Conservation (phyloP, 2,329 filamentous ascomycete genomes). For the Rutstroemia sp. region DNA sequence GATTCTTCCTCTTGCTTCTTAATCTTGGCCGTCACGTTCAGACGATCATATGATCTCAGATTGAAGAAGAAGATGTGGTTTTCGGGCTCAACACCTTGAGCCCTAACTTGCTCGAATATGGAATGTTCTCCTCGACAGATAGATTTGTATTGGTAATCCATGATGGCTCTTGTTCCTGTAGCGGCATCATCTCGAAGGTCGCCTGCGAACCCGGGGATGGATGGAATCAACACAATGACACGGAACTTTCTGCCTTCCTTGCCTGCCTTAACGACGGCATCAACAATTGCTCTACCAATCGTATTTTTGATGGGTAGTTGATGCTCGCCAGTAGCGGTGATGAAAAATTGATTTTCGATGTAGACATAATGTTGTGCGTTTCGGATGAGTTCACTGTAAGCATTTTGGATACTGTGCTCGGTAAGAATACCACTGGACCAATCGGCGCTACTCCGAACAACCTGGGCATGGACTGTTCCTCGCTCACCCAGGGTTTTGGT, state of each 20-base stretch:
- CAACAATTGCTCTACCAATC: constrained; percentile 82
- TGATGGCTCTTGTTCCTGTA: constrained; percentile 82
- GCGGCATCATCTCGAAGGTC: constrained; percentile 80
- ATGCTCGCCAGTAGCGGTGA: constrained; percentile 81
- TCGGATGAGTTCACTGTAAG: constrained; percentile 76
- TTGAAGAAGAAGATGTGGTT: constrained; percentile 93
- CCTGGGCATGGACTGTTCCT: constrained; percentile 72
- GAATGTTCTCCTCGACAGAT: constrained; percentile 88
- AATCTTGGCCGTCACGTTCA: constrained; percentile 73
- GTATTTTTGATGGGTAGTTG: constrained; percentile 82
- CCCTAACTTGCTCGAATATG: constrained; percentile 72
- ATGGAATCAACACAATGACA: constrained; percentile 83
- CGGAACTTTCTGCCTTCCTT: constrained; percentile 83
- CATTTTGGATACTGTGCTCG: constrained; percentile 82
- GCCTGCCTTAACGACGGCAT: constrained; percentile 73
- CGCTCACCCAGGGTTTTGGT: constrained; percentile 54
- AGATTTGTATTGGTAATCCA: constrained; percentile 96
- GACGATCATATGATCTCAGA: constrained; percentile 81
- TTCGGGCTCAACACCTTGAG: constrained; percentile 66
- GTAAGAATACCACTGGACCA: constrained; percentile 88
- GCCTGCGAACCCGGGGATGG: constrained; percentile 89
- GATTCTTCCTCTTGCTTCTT: constrained; percentile 71
- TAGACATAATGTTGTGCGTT: constrained; percentile 91
- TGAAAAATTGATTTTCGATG: constrained; percentile 99
- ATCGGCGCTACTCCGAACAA: constrained; percentile 84